Evolutionary conservation across 768 basidiomycete species (phyloP).

Genomic region (Collybia nuda): DNA sequence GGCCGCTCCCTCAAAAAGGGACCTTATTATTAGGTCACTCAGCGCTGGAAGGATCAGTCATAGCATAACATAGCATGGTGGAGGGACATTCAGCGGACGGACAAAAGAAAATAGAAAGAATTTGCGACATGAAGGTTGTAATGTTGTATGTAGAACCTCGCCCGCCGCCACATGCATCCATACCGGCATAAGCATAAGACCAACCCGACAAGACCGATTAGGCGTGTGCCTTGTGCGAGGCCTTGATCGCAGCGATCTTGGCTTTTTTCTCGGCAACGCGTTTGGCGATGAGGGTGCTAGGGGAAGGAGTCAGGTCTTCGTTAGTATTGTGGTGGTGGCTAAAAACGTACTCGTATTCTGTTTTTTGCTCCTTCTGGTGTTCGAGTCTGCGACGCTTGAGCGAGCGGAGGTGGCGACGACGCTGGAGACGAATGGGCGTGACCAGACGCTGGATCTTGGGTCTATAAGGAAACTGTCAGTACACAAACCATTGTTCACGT

Average conservation of each 20-base stretch:
- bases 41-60: no score
- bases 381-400: constrained; percentile 88
- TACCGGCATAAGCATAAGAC: no score
- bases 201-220: background rate
- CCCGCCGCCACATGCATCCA: no score
- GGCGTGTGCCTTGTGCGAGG: constrained; percentile 61
- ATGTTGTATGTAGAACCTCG: no score
- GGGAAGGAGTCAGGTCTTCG: background rate
- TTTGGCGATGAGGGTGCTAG: constrained; percentile 75
- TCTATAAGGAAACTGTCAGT: constrained; percentile 33
- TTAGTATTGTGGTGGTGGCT: background rate
- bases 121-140: no score
- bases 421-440: constrained; percentile 93
- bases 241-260: constrained; percentile 86
- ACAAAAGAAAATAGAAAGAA: no score
- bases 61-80: no score
- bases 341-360: constrained; percentile 82
- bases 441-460: constrained; percentile 98
- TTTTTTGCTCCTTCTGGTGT: constrained; percentile 92
- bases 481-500: no score
- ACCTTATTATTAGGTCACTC: no score
- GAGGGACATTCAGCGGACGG: no score
- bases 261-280: constrained; percentile 92
- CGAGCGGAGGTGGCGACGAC: constrained; percentile 88
- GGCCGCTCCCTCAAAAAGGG: no score